Conservation (phyloP, 768 basidiomycete species). For the Pulveroboletus ravenelii region DNA sequence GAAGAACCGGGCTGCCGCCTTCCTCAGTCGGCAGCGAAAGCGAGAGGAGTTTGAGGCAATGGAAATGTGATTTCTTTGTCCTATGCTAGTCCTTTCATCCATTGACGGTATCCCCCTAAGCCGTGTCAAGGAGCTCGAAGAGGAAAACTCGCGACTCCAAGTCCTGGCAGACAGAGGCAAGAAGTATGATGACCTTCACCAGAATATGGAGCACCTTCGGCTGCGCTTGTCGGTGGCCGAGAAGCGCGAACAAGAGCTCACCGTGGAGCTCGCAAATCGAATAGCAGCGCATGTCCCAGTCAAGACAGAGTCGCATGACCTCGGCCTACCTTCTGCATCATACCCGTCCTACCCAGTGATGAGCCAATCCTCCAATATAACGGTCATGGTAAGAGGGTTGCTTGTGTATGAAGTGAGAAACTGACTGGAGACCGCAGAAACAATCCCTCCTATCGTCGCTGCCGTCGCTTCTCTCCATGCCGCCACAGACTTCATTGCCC, state of each 20-base stretch:
- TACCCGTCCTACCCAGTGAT: slow-evolving; percentile 29
- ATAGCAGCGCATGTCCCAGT: slow-evolving; percentile 35
- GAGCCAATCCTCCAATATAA: slow-evolving; percentile 57
- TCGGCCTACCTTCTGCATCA: slow-evolving; percentile 43
- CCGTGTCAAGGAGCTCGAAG: slow-evolving; percentile 78
- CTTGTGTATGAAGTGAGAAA: neutral
- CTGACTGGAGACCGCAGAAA: slow-evolving; percentile 27
- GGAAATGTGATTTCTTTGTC: slow-evolving; percentile 66
- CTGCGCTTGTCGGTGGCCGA: slow-evolving; percentile 59
- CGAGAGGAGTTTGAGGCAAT: slow-evolving; percentile 89
- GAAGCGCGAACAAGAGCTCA: slow-evolving; percentile 64
- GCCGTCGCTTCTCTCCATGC: slow-evolving; percentile 67
- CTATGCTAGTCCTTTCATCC: slow-evolving; percentile 4
- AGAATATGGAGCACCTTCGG: slow-evolving; percentile 63
- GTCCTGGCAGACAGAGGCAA: slow-evolving; percentile 48
- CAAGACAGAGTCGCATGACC: slow-evolving; percentile 59
- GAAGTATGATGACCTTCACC: slow-evolving; percentile 40
- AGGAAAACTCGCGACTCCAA: slow-evolving; percentile 74
- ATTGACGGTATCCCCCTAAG: slow-evolving; percentile 37
- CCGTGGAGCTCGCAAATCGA: slow-evolving; percentile 50
- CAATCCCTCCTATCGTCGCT: slow-evolving; percentile 77
- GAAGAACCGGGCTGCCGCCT: slow-evolving; percentile 89
- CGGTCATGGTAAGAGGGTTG: slow-evolving; percentile 56
- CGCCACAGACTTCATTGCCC: slow-evolving; percentile 51
- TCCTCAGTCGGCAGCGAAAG: slow-evolving; percentile 86